Evolutionary conservation across 2,329 filamentous ascomycete species (phyloP).

Genomic region (Lomentospora prolificans): DNA sequence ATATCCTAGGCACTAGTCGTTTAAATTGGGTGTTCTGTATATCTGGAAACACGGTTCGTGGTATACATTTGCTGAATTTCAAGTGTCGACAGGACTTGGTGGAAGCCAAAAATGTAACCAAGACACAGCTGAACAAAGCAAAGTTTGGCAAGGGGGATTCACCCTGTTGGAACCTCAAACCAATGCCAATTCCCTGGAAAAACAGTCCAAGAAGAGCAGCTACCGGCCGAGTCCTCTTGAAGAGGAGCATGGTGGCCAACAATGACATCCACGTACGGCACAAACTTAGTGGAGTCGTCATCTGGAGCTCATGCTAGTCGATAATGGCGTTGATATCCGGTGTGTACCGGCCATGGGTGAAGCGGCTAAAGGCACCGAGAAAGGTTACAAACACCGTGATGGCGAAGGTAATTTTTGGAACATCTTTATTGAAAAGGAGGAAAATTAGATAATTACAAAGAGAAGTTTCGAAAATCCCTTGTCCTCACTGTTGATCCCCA

Average conservation of each 20-base stretch:
- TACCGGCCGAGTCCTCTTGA: conserved; percentile 1
- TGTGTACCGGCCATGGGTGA: conserved; percentile 16
- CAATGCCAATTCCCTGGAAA: conserved; percentile 12
- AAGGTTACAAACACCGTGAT: conserved; percentile 7
- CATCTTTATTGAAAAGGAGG: not conserved
- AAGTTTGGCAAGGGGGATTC: not conserved
- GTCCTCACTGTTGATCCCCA: no score
- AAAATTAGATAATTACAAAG: no score
- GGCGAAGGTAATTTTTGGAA: not conserved
- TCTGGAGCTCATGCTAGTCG: conserved; percentile 16
- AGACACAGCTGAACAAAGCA: not conserved
- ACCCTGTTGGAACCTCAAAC: not conserved
- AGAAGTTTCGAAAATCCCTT: no score
- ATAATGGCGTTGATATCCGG: conserved; percentile 16
- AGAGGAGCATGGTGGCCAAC: conserved; percentile 10
- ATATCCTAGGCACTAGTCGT: no score
- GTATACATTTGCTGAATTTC: no score
- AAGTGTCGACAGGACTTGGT: no score
- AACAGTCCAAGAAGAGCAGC: conserved; percentile 9
- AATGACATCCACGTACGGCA: conserved; percentile 13
- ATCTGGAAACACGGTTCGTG: no score
- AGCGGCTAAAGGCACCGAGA: conserved; percentile 14
- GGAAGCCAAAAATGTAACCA: not conserved
- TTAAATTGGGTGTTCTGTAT: no score
- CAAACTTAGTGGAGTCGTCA: conserved; percentile 11